Evolutionary conservation across 169 alveolate species (phyloP).

Genomic region (Besnoitia besnoiti): DNA sequence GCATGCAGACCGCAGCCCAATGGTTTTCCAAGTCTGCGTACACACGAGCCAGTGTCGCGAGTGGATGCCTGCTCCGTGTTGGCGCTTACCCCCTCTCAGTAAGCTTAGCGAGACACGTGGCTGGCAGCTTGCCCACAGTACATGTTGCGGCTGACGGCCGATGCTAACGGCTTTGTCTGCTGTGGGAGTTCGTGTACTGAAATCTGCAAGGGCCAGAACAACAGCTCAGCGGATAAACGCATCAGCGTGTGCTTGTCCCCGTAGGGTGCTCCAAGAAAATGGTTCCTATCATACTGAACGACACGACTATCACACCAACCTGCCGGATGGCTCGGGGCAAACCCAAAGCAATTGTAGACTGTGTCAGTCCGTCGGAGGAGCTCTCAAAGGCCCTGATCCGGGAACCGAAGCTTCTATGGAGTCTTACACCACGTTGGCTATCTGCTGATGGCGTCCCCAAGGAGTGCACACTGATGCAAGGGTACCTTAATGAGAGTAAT

Average conservation of each 20-base stretch:
- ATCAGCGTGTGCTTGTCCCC: too few relatives aligned
- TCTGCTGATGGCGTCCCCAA: neutral
- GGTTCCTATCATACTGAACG: neutral
- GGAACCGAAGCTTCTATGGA: neutral
- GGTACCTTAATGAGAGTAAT: neutral
- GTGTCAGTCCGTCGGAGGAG: constrained; percentile 10
- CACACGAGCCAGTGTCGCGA: too few relatives aligned
- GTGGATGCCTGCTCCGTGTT: neutral
- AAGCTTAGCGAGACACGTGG: too few relatives aligned
- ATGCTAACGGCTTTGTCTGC: too few relatives aligned
- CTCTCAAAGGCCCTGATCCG: neutral
- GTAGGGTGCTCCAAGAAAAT: neutral
- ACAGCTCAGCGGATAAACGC: too few relatives aligned
- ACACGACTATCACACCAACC: neutral
- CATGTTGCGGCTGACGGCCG: too few relatives aligned
- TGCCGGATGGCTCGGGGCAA: neutral
- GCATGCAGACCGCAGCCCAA: too few relatives aligned
- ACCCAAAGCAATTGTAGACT: neutral
- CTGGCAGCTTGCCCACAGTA: neutral
- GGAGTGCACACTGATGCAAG: neutral
- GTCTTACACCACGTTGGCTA: neutral
- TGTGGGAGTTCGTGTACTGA: too few relatives aligned
- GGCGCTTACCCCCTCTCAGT: too few relatives aligned
- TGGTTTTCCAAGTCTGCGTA: too few relatives aligned
- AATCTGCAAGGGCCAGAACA: too few relatives aligned